Percentiles rank a stretch among this genome's conserved stretches.
phyloP scores from a whole-genome alignment of 176 grass and related monocot species.

The Secale cereale region DNA sequence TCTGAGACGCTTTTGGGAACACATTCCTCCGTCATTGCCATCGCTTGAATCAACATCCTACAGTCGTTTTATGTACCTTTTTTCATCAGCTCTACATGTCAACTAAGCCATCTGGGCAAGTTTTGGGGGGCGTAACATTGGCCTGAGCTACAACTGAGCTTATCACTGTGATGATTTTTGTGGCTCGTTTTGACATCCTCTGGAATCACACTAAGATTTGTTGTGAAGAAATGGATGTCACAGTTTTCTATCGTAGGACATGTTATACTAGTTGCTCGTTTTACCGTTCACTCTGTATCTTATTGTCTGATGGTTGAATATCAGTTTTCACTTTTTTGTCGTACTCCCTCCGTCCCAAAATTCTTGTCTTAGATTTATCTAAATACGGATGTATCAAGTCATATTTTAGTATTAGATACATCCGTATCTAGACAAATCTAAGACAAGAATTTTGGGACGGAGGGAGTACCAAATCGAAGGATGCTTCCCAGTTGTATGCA shows the following conservation, averaged over 20 bases:
- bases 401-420: too few species aligned
- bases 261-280: background rate
- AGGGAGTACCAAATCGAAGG: background rate
- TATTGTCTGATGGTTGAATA: background rate
- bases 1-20: constrained; percentile 2
- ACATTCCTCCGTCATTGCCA: background rate
- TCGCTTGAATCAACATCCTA: background rate
- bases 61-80: background rate
- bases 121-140: background rate
- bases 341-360: too few species aligned
- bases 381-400: too few species aligned
- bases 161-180: background rate
- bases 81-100: background rate
- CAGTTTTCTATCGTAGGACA: background rate
- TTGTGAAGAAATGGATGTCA: background rate
- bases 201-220: background rate
- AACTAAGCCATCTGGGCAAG: background rate
- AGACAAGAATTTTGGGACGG: too few species aligned
- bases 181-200: background rate
- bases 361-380: too few species aligned
- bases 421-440: too few species aligned
- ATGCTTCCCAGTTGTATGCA: background rate
- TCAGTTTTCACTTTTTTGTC: background rate
- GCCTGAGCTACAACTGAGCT: background rate
- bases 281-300: background rate